Evolutionary conservation across 2,329 filamentous ascomycete species (phyloP).

Genomic region (Pleomassaria siparia): DNA sequence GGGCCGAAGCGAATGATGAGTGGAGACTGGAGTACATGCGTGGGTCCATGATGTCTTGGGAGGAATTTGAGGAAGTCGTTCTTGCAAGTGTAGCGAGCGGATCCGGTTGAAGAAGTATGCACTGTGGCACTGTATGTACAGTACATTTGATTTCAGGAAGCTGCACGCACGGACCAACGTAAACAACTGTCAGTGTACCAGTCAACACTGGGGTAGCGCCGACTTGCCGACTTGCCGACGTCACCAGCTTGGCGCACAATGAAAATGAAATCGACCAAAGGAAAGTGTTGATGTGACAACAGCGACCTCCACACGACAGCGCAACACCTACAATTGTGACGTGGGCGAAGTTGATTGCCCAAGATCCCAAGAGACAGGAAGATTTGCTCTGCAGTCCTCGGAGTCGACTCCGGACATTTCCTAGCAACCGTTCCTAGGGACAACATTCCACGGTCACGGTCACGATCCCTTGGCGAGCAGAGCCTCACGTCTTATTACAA

Average conservation of each 20-base stretch:
- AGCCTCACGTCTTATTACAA: background rate
- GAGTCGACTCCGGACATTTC: background rate
- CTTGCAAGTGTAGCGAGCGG: constrained; percentile 27
- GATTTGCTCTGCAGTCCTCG: background rate
- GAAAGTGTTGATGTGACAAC: background rate
- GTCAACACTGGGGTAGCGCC: constrained; percentile 5
- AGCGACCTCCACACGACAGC: constrained; percentile 3
- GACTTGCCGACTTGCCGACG: constrained; percentile 5
- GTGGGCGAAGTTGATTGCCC: constrained; percentile 1
- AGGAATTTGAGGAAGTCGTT: constrained; percentile 26
- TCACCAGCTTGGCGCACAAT: constrained; percentile 6
- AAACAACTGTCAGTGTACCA: no score
- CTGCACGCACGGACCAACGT: constrained; percentile 4
- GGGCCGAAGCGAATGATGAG: constrained; percentile 44
- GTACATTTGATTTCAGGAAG: constrained; percentile 16
- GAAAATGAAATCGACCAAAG: background rate
- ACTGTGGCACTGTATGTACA: constrained; percentile 14
- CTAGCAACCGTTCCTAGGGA: constrained; percentile 2
- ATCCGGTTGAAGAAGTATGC: constrained; percentile 36
- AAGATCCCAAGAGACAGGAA: background rate
- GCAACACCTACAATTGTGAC: background rate
- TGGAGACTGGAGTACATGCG: constrained; percentile 33
- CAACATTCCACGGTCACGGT: background rate
- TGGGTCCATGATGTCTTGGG: constrained; percentile 27
- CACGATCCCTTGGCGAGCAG: background rate